Evolutionary conservation across 2,329 filamentous ascomycete species (phyloP).

Genomic region (Paecilomyces variotii): DNA sequence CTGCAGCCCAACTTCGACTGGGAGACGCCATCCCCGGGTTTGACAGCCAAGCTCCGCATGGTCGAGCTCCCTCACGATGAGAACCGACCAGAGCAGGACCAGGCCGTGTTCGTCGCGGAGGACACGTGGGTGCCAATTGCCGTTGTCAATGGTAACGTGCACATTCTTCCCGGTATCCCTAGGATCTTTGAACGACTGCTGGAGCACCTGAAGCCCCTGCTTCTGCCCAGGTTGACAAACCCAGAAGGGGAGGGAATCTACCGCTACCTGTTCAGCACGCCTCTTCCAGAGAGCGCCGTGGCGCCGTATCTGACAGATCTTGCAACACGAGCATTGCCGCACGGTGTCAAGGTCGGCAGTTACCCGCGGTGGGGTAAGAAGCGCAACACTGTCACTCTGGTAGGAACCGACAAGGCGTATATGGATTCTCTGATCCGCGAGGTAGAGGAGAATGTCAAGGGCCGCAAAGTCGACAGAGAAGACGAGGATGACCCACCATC

Average conservation of each 20-base stretch:
- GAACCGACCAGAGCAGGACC: slow-evolving; percentile 54
- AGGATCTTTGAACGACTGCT: slow-evolving; percentile 73
- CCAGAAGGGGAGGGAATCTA: slow-evolving; percentile 73
- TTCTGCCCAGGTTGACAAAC: slow-evolving; percentile 66
- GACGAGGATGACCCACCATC: slow-evolving; percentile 56
- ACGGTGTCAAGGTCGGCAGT: slow-evolving; percentile 86
- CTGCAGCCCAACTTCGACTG: slow-evolving; percentile 71
- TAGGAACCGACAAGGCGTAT: slow-evolving; percentile 64
- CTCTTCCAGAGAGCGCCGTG: slow-evolving; percentile 75
- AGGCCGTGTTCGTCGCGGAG: slow-evolving; percentile 70
- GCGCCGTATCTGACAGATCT: slow-evolving; percentile 76
- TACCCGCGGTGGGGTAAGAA: slow-evolving; percentile 89
- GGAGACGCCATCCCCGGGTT: slow-evolving; percentile 70
- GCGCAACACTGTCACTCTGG: slow-evolving; percentile 82
- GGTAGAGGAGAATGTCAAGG: slow-evolving; percentile 68
- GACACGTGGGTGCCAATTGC: slow-evolving; percentile 85
- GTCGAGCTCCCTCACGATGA: slow-evolving; percentile 74
- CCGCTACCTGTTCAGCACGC: slow-evolving; percentile 77
- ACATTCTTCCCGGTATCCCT: slow-evolving; percentile 87
- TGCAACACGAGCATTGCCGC: slow-evolving; percentile 61
- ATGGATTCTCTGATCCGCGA: slow-evolving; percentile 73
- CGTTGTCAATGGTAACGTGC: slow-evolving; percentile 85
- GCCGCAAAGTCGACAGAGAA: slow-evolving; percentile 60
- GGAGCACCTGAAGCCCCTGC: slow-evolving; percentile 62
- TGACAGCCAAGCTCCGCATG: slow-evolving; percentile 83